These are phyloP conservation scores for Colletotrichum sp. DNA, from an alignment of 2,329 filamentous ascomycete species.

Conservation along the genomic window DNA sequence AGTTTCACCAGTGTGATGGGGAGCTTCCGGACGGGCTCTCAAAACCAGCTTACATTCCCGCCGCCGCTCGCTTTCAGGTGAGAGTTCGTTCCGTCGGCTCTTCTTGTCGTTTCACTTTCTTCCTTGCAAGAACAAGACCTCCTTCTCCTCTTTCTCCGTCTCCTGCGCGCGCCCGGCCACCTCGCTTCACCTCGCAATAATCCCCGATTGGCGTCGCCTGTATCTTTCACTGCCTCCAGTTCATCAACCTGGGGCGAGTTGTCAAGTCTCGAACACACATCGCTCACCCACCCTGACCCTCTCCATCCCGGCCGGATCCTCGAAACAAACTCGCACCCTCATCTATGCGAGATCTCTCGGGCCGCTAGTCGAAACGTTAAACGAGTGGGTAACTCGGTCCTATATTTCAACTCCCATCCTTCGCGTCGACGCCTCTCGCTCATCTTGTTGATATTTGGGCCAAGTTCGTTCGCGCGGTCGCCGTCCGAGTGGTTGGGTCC, in stretches of 20 bases:
- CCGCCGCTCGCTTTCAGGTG: neutral
- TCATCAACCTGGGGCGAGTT: constrained; percentile 7
- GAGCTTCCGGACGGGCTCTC: constrained; percentile 13
- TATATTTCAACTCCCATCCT: constrained; percentile 15
- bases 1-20: constrained; percentile 20
- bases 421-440: neutral
- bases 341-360: constrained; percentile 20
- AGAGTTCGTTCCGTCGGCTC: neutral
- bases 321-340: constrained; percentile 11
- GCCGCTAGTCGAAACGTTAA: constrained; percentile 20
- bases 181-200: neutral
- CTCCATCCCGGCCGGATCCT: constrained; percentile 2
- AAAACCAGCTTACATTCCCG: constrained; percentile 18
- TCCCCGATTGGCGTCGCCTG: constrained; percentile 1
- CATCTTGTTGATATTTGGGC: neutral
- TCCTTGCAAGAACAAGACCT: constrained; percentile 5
- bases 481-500: constrained; percentile 10
- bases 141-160: neutral
- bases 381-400: constrained; percentile 16
- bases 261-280: constrained; percentile 1
- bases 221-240: neutral
- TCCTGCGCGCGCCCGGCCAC: neutral
- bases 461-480: neutral
- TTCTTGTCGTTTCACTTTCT: constrained; percentile 16
- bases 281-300: neutral